phyloP scores from a whole-genome alignment of 805 yeast species.

The Ogataea salicorniae region DNA sequence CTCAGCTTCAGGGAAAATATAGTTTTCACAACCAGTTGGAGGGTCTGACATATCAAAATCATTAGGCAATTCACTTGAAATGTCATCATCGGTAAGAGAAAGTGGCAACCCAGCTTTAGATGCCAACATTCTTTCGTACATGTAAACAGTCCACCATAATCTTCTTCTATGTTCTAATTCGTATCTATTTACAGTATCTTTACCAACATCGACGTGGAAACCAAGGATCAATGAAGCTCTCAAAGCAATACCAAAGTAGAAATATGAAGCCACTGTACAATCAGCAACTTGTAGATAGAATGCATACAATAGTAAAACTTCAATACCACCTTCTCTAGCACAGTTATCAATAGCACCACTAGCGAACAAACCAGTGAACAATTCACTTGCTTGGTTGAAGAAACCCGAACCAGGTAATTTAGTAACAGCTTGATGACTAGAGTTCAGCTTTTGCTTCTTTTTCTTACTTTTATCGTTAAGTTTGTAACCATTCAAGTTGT shows the following conservation, averaged over 20 bases:
- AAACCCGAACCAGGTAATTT: slow-evolving; percentile 75
- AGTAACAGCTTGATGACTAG: background rate
- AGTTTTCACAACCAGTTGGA: slow-evolving; percentile 54
- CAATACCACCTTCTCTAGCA: slow-evolving; percentile 76
- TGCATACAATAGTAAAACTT: slow-evolving; percentile 68
- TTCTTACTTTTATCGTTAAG: slow-evolving; percentile 21
- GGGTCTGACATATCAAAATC: slow-evolving; percentile 65
- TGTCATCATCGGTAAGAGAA: slow-evolving; percentile 75
- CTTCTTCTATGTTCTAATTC: slow-evolving; percentile 47
- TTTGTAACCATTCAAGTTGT: slow-evolving; percentile 50
- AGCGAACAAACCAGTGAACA: slow-evolving; percentile 71
- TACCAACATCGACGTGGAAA: slow-evolving; percentile 78
- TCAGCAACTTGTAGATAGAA: slow-evolving; percentile 81
- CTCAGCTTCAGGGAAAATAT: slow-evolving; percentile 75
- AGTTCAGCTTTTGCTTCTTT: slow-evolving; percentile 16
- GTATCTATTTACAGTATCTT: slow-evolving; percentile 47
- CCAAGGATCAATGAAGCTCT: slow-evolving; percentile 70
- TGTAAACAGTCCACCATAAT: slow-evolving; percentile 37
- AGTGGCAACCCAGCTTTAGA: slow-evolving; percentile 79
- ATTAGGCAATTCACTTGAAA: slow-evolving; percentile 70
- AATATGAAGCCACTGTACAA: slow-evolving; percentile 75
- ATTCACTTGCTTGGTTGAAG: slow-evolving; percentile 73
- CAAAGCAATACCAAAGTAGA: slow-evolving; percentile 72
- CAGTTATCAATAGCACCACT: slow-evolving; percentile 76
- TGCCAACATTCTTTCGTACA: slow-evolving; percentile 62